A percentile compares a stretch with the other conserved stretches of the same genome.
Conservation (phyloP, 148 eudicot genomes). For the Fagopyrum esculentum region DNA sequence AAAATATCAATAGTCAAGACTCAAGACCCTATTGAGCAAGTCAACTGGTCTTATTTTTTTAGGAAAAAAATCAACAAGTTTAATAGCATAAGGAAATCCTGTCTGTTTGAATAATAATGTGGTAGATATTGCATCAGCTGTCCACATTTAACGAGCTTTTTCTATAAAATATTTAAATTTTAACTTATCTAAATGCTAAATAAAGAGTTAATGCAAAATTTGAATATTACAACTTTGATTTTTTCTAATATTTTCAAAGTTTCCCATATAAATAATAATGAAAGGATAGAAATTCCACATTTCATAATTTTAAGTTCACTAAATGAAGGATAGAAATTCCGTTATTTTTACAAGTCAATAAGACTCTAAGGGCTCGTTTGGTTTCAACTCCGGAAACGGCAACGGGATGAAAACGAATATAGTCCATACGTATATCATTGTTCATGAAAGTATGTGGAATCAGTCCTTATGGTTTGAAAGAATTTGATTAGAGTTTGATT, state of each 20-base stretch:
- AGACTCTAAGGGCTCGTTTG: no score
- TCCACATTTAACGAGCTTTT: neutral
- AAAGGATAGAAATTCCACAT: neutral
- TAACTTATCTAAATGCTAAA: neutral
- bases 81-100: neutral
- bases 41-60: neutral
- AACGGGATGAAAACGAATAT: no score
- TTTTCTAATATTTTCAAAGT: neutral
- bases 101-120: neutral
- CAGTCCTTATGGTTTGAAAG: no score
- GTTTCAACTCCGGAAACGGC: no score
- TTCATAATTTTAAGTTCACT: no score
- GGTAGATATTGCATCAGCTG: neutral
- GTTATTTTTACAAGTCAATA: no score
- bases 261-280: neutral
- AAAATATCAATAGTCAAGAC: no score
- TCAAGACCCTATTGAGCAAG: neutral
- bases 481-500: no score
- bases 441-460: no score
- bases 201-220: neutral
- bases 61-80: neutral
- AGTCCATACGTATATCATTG: no score
- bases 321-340: no score
- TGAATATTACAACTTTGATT: neutral
- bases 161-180: neutral